Conservation (phyloP, 2,329 filamentous ascomycete species). For the Colletotrichum somersetense region DNA sequence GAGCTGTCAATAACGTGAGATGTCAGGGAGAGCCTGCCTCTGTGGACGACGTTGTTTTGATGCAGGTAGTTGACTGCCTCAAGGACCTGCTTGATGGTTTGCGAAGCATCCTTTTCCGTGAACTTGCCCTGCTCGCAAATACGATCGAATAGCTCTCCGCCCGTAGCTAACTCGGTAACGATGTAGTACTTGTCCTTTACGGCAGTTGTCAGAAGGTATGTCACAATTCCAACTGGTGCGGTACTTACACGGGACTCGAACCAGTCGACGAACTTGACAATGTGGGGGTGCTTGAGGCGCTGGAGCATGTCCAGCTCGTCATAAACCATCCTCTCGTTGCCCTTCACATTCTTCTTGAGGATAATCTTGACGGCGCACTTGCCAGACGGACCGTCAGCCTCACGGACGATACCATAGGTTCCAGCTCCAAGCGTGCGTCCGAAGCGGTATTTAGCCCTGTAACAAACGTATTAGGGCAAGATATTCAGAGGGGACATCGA, state of each 20-base stretch:
- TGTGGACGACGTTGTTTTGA: slow-evolving; percentile 92
- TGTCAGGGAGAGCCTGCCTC: slow-evolving; percentile 70
- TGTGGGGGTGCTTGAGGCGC: slow-evolving; percentile 90
- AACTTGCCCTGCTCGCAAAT: slow-evolving; percentile 99
- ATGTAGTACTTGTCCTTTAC: slow-evolving; percentile 98
- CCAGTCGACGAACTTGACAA: slow-evolving; percentile 98
- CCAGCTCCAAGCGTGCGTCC: slow-evolving; percentile 94
- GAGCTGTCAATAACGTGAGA: not conserved
- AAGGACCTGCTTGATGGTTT: slow-evolving; percentile 94
- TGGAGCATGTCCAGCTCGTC: slow-evolving; percentile 97
- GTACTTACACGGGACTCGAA: slow-evolving; percentile 91
- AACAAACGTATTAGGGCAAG: slow-evolving; percentile 41
- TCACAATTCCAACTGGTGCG: not conserved
- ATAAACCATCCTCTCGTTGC: slow-evolving; percentile 98
- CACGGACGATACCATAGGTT: slow-evolving; percentile 97
- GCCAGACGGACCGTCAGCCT: slow-evolving; percentile 86
- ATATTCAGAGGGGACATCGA: slow-evolving; percentile 38
- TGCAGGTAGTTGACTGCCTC: slow-evolving; percentile 96
- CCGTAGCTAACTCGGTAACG: slow-evolving; percentile 94
- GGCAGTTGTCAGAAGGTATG: slow-evolving; percentile 8
- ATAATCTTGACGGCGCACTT: slow-evolving; percentile 99
- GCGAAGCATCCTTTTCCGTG: slow-evolving; percentile 96
- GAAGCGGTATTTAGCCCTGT: slow-evolving; percentile 88
- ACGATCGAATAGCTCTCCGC: slow-evolving; percentile 96
- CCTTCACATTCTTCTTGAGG: slow-evolving; percentile 98